Percentiles rank a stretch among this genome's conserved stretches.
Evolutionary conservation across 306 rosid genomes (phyloP).

Genomic region (Vachellia collinsii): DNA sequence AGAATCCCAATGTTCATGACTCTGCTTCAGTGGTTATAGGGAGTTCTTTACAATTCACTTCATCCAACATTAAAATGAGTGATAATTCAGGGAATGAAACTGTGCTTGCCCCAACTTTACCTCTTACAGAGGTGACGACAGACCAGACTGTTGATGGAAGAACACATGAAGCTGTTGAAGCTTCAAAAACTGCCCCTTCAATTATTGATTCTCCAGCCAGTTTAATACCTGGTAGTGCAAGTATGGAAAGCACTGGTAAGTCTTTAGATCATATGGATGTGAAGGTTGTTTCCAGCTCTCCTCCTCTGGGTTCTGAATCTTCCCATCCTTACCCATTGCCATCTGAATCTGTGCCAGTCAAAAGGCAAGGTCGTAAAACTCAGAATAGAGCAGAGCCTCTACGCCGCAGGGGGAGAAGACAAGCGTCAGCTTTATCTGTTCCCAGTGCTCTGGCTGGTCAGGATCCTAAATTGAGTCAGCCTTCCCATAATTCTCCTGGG

Average conservation of each 20-base stretch:
- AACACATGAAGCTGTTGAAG: constrained; percentile 43
- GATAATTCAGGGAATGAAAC: constrained; percentile 43
- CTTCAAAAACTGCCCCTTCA: constrained; percentile 42
- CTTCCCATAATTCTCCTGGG: constrained; percentile 46
- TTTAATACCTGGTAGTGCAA: constrained; percentile 44
- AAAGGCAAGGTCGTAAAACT: constrained; percentile 83
- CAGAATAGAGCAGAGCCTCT: constrained; percentile 72
- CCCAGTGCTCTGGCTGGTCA: constrained; percentile 50
- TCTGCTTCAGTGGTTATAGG: constrained; percentile 42
- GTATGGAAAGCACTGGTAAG: constrained; percentile 39
- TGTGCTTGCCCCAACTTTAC: constrained; percentile 37
- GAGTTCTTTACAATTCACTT: constrained; percentile 40
- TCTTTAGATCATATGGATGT: constrained; percentile 43
- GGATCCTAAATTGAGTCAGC: constrained; percentile 62
- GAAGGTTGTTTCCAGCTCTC: constrained; percentile 50
- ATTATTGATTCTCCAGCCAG: constrained; percentile 46
- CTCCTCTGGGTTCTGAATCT: constrained; percentile 51
- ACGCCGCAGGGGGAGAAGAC: constrained; percentile 81
- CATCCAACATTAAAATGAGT: constrained; percentile 37
- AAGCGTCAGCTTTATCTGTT: constrained; percentile 45
- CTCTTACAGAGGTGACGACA: constrained; percentile 47
- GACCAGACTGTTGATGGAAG: constrained; percentile 43
- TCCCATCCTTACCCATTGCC: constrained; percentile 49
- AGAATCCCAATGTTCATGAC: constrained; percentile 41
- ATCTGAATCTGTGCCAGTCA: constrained; percentile 57